These are phyloP conservation scores for Fusarium kyushuense DNA, from an alignment of 2,329 filamentous ascomycete species.

Conservation along the genomic window DNA sequence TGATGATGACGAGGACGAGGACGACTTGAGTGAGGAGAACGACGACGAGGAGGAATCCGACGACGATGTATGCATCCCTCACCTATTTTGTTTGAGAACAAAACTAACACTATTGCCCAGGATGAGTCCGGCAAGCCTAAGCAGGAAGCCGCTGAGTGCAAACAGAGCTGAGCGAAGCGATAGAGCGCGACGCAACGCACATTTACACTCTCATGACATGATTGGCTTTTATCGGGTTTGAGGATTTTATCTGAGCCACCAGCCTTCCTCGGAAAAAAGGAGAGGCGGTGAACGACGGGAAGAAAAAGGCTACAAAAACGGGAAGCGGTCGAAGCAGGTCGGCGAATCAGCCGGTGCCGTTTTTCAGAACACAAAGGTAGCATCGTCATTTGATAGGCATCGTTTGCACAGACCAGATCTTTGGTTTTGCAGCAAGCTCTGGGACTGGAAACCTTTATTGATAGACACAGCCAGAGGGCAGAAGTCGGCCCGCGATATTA, in stretches of 20 bases:
- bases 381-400: slow-evolving; percentile 49
- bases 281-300: slow-evolving; percentile 40
- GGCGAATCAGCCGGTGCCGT: slow-evolving; percentile 45
- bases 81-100: not conserved
- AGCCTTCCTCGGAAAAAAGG: slow-evolving; percentile 38
- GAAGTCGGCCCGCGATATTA: slow-evolving; percentile 43
- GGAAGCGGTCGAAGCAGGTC: slow-evolving; percentile 46
- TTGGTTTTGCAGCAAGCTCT: slow-evolving; percentile 43
- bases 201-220: slow-evolving; percentile 45
- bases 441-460: slow-evolving; percentile 45
- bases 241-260: slow-evolving; percentile 44
- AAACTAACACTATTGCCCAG: slow-evolving; percentile 58
- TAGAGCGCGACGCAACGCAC: slow-evolving; percentile 51
- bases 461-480: slow-evolving; percentile 49
- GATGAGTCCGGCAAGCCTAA: slow-evolving; percentile 91
- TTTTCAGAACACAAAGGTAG: slow-evolving; percentile 44
- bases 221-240: slow-evolving; percentile 43
- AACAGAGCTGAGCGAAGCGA: slow-evolving; percentile 79
- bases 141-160: slow-evolving; percentile 95
- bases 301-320: slow-evolving; percentile 48
- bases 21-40: slow-evolving; percentile 84
- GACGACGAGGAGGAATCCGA: slow-evolving; percentile 86
- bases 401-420: slow-evolving; percentile 41
- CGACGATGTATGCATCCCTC: slow-evolving; percentile 71
- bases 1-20: slow-evolving; percentile 93